These are phyloP conservation scores for Drechslerella dactyloides DNA, from an alignment of 2,329 filamentous ascomycete genomes.

Conservation along the genomic window DNA sequence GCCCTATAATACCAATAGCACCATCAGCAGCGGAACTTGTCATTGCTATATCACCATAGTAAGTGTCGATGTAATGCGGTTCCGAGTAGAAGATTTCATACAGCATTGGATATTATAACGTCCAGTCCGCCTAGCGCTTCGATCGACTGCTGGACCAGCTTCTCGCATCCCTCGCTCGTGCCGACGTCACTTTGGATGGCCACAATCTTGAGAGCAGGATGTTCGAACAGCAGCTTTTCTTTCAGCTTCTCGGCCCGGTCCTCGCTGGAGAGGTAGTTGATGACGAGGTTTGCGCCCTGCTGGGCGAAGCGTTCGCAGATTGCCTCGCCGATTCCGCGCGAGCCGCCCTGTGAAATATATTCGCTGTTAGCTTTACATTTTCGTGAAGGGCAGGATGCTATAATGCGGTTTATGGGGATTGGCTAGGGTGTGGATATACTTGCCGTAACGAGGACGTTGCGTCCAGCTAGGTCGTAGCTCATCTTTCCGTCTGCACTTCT, in stretches of 20 bases:
- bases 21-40: background rate
- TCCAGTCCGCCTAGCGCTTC: conserved; percentile 73
- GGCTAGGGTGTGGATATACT: background rate
- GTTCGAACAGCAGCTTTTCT: conserved; percentile 63
- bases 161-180: conserved; percentile 65
- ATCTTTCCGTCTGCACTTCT: conserved; percentile 59
- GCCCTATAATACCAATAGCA: conserved; percentile 59
- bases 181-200: conserved; percentile 72
- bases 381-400: background rate
- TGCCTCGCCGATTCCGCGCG: conserved; percentile 72
- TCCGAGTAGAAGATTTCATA: conserved; percentile 54
- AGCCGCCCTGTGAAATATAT: conserved; percentile 48
- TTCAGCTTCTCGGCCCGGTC: conserved; percentile 68
- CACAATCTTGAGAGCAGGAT: conserved; percentile 62
- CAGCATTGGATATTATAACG: conserved; percentile 77
- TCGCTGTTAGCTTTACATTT: background rate
- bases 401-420: too few relatives aligned
- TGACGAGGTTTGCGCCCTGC: conserved; percentile 71
- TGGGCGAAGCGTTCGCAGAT: conserved; percentile 71
- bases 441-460: conserved; percentile 69
- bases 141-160: conserved; percentile 67
- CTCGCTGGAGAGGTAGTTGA: conserved; percentile 73
- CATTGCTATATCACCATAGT: background rate
- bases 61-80: background rate
- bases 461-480: conserved; percentile 68